Evolutionary conservation across 1,284 basidiomycete species (phyloP), one percentile per base, ranked within the genome.

Genomic region (Tylopilus sp.): DNA sequence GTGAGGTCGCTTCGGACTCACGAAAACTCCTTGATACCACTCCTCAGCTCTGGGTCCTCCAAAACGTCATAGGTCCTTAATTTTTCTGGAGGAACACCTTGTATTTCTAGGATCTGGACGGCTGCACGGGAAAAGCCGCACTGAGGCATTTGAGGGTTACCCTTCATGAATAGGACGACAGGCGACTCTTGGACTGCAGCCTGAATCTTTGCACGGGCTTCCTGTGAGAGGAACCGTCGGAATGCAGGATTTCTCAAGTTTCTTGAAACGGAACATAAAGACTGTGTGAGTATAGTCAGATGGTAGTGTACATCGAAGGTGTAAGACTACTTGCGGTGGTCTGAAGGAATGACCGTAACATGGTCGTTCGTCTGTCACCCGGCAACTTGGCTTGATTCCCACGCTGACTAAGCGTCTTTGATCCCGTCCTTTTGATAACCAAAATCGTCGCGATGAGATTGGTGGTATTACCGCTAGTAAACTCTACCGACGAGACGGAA

Each of bases 41-140:
- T 81, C 53, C 92, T 73, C 44, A 96, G 72, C 61, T 98, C 92
- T 36, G 77, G 69, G 67, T 99, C 95, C 64, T 84, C 89, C 48
- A 98, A 74, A 41, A 95, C 91, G 68, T 98, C 90, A 71, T 88
- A 97, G 6, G 92, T 86, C 73, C 87, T 79, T 63, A 96, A 67
- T 71, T 92, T 92, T 63, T 87, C 83, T 11, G 73, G 61, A 0
- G 86, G 80, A 1, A 98, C 92, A 31, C 86, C 86, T 53, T 97
- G 91, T 30, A 97, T 77, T 53, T 92, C 89, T 49, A 98, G 77
- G 48, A 97, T 84, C 69, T 98, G 95, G 40, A 92, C 79, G 1
- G 91, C 93, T 1, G 95, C 96, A 41, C 96, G 79, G 19, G 92
- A 96, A 78, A 98, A 99, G 18, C 97, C 97, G 59, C 96, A 96